Base-by-base conservation (phyloP, 208 protist species). In the Trypanosoma platydactyli region DNA sequence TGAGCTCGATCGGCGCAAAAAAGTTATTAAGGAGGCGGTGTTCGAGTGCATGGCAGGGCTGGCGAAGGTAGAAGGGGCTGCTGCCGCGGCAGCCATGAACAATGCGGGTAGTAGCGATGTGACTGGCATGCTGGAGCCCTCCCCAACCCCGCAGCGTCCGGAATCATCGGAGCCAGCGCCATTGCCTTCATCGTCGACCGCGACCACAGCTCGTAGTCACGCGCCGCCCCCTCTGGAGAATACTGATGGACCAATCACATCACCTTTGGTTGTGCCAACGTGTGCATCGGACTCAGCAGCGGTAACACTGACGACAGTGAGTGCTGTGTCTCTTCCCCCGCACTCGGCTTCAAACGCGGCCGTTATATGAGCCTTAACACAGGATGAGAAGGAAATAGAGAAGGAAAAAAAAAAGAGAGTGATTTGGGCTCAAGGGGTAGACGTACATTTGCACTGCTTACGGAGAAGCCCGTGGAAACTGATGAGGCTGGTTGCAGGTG, bases 41-140 rank as follows among this genome's bases (percentile, higher is more conserved):
- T 79, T 79, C 1, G 81, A 90, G 45, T 91, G 83, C 56, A 71
- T 91, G n/a, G 52, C 64, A 12, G 84, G 83, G 35, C 73, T 94
- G 22, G 60, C 83, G 35, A 77, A 75, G 24, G 85, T 79, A 29
- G 88, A 92, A 78, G 45, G 51, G 20, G 73, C 74, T 11, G 77
- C 73, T 0, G 33, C n/a, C 4, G 57, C 29, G 18, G 40, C 33
- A 53, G 45, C 46, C 24, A 35, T 22, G 12, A 25, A 25, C 49
- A 11, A 13, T 38, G 16, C 13, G 18, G 13, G 16, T 41, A 30
- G n/a, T 16, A 51, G 52, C 42, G 52, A 52, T 4, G 33, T 27
- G 3, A 42, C 24, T 3, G 41, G 30, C 15, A 40, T 44, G 27
- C 45, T 60, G 45, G 64, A 70, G 64, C 54, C 64, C 6, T 70